phyloP scores from a whole-genome alignment of 1,284 basidiomycete genomes.

The Amylostereum chailletii region DNA sequence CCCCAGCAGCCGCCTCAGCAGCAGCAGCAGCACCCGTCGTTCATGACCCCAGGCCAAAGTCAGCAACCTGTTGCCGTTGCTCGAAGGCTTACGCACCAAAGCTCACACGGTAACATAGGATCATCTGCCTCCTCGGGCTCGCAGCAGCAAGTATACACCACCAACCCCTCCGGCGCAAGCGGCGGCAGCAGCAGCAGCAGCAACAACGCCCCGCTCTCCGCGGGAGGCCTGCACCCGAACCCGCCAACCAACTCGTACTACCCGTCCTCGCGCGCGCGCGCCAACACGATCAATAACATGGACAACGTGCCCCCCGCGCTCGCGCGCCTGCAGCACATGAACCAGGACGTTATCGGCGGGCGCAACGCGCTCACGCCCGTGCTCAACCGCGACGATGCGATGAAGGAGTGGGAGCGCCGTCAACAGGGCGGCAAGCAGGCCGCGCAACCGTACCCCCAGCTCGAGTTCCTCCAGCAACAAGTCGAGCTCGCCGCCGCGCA shows the following conservation, averaged over 20 bases:
- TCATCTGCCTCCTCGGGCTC: conserved; percentile 24
- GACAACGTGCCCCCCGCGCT: conserved; percentile 89
- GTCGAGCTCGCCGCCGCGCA: conserved; percentile 71
- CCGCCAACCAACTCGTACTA: conserved; percentile 64
- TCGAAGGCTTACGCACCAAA: conserved; percentile 33
- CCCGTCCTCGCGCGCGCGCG: conserved; percentile 55
- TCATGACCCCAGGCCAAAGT: conserved; percentile 14
- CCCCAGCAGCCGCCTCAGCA: conserved; percentile 18
- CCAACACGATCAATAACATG: conserved; percentile 85
- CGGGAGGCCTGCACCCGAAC: conserved; percentile 37
- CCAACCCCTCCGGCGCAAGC: conserved; percentile 2
- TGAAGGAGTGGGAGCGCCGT: conserved; percentile 84
- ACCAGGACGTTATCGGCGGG: conserved; percentile 75
- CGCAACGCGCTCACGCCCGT: conserved; percentile 83
- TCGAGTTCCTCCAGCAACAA: conserved; percentile 87
- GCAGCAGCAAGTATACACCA: conserved; percentile 27
- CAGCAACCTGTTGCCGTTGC: conserved; percentile 20
- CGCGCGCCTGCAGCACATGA: conserved; percentile 82
- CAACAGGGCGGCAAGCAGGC: conserved; percentile 59
- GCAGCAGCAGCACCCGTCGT: conserved; percentile 31
- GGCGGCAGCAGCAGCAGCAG: too few species aligned
- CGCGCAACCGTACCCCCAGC: conserved; percentile 73
- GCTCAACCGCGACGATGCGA: conserved; percentile 82
- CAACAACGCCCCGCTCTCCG: conserved; percentile 3
- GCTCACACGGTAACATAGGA: conserved; percentile 37